phyloP scores from a whole-genome alignment of 805 yeast genomes.

The Barnettozyma sp. region DNA sequence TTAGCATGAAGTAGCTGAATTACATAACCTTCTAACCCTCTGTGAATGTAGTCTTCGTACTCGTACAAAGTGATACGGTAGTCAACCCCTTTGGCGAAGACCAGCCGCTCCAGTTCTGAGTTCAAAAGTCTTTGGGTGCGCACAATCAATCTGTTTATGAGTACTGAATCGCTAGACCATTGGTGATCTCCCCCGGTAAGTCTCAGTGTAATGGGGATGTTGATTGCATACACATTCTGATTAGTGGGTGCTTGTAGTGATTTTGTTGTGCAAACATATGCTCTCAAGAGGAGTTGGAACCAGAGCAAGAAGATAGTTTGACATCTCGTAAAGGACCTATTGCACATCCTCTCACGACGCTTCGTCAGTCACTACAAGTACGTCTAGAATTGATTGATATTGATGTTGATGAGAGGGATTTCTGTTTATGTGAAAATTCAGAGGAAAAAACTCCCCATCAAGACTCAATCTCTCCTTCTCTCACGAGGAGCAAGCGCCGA shows the following conservation, averaged over 20 bases:
- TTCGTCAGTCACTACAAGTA: no score
- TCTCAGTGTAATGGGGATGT: conserved; percentile 1
- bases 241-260: no score
- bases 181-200: neutral
- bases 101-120: neutral
- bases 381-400: no score
- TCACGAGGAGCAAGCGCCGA: conserved; percentile 6
- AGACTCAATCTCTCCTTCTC: neutral
- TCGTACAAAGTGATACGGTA: neutral
- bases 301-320: neutral
- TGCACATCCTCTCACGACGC: no score
- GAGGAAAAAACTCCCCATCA: neutral
- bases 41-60: neutral
- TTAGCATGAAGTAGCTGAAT: conserved; percentile 3
- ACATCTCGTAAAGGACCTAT: no score
- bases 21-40: conserved; percentile 1
- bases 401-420: no score
- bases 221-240: neutral
- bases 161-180: neutral
- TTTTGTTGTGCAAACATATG: no score
- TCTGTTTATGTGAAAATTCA: no score
- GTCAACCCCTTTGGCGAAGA: neutral
- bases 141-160: neutral
- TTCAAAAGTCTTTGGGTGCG: conserved; percentile 4
- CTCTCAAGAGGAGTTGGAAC: neutral